A percentile compares a stretch with the other conserved stretches of the same genome.
Conservation (phyloP, 2,329 filamentous ascomycete genomes). For the Amauroascus verrucosus region DNA sequence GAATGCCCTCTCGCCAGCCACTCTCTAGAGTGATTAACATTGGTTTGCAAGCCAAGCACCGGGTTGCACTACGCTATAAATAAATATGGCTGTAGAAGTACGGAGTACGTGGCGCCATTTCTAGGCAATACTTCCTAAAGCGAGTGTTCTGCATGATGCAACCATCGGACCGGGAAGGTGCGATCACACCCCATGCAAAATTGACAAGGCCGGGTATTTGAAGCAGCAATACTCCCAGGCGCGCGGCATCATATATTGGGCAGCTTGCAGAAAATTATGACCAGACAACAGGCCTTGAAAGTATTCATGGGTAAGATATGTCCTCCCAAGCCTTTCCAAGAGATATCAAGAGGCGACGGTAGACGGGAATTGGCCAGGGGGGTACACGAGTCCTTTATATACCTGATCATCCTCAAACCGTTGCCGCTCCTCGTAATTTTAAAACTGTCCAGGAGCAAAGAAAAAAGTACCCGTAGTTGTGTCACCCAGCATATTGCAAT, state of each 20-base stretch:
- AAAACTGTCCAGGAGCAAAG: not conserved
- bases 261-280: not conserved
- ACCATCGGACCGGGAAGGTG: not conserved
- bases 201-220: conserved; percentile 1
- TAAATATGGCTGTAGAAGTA: not conserved
- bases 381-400: not conserved
- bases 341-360: not conserved
- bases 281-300: too few species aligned
- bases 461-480: conserved; percentile 1
- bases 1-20: not conserved
- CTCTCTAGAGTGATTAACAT: not conserved
- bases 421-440: not conserved
- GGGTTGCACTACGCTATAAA: not conserved
- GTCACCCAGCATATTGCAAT: not conserved
- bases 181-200: not conserved
- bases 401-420: not conserved
- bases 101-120: not conserved
- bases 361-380: not conserved
- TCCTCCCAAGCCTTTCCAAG: not conserved
- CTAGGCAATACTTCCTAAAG: not conserved
- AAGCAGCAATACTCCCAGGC: not conserved
- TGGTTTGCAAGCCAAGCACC: not conserved
- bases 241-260: not conserved
- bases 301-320: not conserved
- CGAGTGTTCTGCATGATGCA: not conserved